Percentiles rank a stretch among this genome's conserved stretches.
Conservation (phyloP, 2,329 filamentous ascomycete species). For the Colletotrichum sp. region DNA sequence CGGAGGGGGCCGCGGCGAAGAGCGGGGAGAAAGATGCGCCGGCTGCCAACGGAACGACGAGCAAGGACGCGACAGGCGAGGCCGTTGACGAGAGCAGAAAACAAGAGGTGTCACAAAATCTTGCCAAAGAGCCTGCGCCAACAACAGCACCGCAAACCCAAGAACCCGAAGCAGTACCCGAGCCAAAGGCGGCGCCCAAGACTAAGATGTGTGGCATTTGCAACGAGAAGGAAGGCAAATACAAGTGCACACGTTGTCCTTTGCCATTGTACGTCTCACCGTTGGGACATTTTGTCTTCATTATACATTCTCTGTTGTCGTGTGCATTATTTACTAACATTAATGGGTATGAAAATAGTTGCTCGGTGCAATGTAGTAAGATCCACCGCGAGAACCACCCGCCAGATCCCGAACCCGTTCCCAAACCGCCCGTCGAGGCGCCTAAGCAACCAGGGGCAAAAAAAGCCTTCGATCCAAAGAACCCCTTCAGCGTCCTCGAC, state of each 20-base stretch:
- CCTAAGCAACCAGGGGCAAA: conserved; percentile 31
- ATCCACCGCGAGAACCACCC: conserved; percentile 56
- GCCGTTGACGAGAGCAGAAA: background rate
- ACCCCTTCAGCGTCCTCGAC: conserved; percentile 59
- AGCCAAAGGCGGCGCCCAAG: background rate
- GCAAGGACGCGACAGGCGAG: background rate
- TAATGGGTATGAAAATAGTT: conserved; percentile 41
- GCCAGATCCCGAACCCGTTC: conserved; percentile 38
- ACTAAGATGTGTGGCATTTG: conserved; percentile 56
- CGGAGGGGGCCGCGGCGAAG: background rate
- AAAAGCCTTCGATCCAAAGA: conserved; percentile 25
- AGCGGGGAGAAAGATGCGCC: background rate
- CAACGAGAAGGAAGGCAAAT: conserved; percentile 55
- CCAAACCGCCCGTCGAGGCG: conserved; percentile 29
- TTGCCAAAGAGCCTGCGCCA: background rate
- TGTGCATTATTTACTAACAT: conserved; percentile 14
- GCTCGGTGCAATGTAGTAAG: conserved; percentile 63
- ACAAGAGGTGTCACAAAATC: background rate
- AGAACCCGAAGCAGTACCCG: background rate
- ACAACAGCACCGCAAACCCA: background rate
- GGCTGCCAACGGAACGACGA: background rate
- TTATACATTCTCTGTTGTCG: background rate
- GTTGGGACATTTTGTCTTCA: background rate
- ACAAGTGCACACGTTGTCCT: conserved; percentile 67
- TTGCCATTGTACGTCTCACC: conserved; percentile 59